These are phyloP conservation scores for Coniferiporia weirii DNA, from an alignment of 1,284 basidiomycete genomes.

Conservation along the genomic window DNA sequence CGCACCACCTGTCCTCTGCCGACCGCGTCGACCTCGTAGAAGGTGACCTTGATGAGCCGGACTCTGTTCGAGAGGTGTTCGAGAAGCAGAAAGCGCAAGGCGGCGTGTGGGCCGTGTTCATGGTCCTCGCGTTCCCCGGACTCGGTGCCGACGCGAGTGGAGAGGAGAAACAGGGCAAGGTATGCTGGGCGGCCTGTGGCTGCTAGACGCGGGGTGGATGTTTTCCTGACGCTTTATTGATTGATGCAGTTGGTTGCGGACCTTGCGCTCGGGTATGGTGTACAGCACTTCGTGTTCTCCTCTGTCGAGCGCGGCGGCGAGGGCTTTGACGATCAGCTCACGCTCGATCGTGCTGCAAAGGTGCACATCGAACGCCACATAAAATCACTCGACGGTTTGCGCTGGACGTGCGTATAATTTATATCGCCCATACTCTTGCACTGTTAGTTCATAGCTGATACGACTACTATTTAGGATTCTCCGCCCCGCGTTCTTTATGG, in stretches of 20 bases:
- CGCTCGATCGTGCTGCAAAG: slow-evolving; percentile 31
- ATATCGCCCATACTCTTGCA: no score
- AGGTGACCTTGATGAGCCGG: slow-evolving; percentile 31
- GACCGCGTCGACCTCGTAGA: slow-evolving; percentile 31
- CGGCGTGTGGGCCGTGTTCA: slow-evolving; percentile 36
- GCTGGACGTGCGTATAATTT: slow-evolving; percentile 33
- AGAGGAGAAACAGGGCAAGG: slow-evolving; percentile 39
- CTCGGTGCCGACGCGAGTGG: slow-evolving; percentile 35
- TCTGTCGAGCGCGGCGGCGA: slow-evolving; percentile 35
- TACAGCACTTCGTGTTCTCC: slow-evolving; percentile 33
- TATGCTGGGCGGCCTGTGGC: slow-evolving; percentile 18
- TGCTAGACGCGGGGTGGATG: background rate
- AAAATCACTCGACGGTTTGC: slow-evolving; percentile 29
- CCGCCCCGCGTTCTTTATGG: slow-evolving; percentile 35
- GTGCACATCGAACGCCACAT: slow-evolving; percentile 36
- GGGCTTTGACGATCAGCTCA: slow-evolving; percentile 27
- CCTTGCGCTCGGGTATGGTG: slow-evolving; percentile 32
- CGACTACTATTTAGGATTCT: slow-evolving; percentile 26
- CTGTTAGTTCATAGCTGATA: background rate
- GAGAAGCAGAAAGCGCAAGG: slow-evolving; percentile 34
- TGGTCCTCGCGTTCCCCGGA: slow-evolving; percentile 36
- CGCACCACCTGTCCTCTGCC: slow-evolving; percentile 25
- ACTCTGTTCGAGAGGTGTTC: slow-evolving; percentile 32
- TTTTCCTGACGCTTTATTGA: background rate
- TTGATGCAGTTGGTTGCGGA: slow-evolving; percentile 30